These are phyloP conservation scores for Leishmania aethiopica DNA, from an alignment of 208 protist species.

Conservation along the genomic window DNA sequence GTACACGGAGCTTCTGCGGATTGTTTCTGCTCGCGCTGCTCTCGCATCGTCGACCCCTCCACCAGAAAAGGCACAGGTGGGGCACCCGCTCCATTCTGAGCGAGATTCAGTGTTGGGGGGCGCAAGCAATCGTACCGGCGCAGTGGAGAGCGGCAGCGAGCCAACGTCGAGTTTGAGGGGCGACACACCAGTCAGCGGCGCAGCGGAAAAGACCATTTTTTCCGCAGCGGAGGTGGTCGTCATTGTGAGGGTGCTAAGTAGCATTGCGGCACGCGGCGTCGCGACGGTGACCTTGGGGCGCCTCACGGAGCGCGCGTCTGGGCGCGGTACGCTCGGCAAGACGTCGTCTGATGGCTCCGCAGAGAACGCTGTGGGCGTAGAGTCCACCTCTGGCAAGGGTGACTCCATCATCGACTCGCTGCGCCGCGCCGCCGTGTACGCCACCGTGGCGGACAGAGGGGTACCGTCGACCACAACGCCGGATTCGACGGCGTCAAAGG, in stretches of 20 bases:
- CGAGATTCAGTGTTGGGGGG: not conserved
- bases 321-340: not conserved
- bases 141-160: not conserved
- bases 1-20: constrained; percentile 15
- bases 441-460: not conserved
- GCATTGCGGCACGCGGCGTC: constrained; percentile 21
- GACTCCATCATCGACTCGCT: constrained; percentile 13
- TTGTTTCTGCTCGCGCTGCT: constrained; percentile 5
- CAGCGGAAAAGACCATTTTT: not conserved
- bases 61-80: not conserved
- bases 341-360: not conserved
- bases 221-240: constrained; percentile 22
- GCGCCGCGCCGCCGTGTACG: constrained; percentile 9
- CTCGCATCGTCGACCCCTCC: not conserved
- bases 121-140: not conserved
- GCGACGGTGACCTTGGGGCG: not conserved
- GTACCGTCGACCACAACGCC: not conserved
- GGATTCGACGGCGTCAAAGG: not conserved
- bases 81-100: not conserved
- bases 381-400: not conserved
- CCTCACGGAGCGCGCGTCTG: not conserved
- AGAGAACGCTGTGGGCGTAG: not conserved
- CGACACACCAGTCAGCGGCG: not conserved
- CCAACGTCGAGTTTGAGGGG: not conserved
- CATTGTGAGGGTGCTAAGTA: constrained; percentile 21